Evolutionary conservation across 768 basidiomycete genomes (phyloP), one percentile per base, ranked within the genome.

Genomic region (Dentipellis fragilis): DNA sequence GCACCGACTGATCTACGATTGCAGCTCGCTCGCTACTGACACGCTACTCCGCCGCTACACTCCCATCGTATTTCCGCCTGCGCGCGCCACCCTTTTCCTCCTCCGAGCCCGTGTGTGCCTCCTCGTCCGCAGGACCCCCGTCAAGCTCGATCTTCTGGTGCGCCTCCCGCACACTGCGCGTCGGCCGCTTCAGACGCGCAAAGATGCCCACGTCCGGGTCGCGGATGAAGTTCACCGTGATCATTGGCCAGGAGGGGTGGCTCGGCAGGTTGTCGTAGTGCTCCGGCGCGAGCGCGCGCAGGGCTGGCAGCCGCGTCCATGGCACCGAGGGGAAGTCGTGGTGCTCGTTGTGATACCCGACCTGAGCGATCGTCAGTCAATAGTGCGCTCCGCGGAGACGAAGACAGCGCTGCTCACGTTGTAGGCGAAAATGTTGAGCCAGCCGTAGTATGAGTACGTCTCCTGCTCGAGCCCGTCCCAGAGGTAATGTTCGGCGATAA

Each of bases 271-370:
- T 79, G 61, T 92, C 89, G 71, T 99, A 99, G 67, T 87, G 93
- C 68, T 98, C 95, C 3, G 86, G 87, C 7, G 93, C 95, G 29
- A 96, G 77, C 2, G 78, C 77, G 34, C 85, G 83, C 19, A 99
- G 81, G 5, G 80, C 80, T 1, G 93, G 90, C 0, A 98, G 78
- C 21, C 89, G 83, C 16, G 94, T 97, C 96, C 96, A 99, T 1
- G 96, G 80, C 1, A 99, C 71, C 11, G 93, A 93, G 8, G 96
- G 94, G 71, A 99, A 98, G 71, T 99, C 96, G 71, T 99, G 96
- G 70, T 99, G 96, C 65, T 98, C 96, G 69, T 99, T 97, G 69
- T 99, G 96, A 67, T 97, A 98, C 39, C 96, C 96, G 62, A 97
- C 91, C 90, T 93, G 60, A 17, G 54, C 12, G 11, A 37, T 48